Evolutionary conservation across 768 basidiomycete genomes (phyloP).

Genomic region (Pisolithus microcarpus): DNA sequence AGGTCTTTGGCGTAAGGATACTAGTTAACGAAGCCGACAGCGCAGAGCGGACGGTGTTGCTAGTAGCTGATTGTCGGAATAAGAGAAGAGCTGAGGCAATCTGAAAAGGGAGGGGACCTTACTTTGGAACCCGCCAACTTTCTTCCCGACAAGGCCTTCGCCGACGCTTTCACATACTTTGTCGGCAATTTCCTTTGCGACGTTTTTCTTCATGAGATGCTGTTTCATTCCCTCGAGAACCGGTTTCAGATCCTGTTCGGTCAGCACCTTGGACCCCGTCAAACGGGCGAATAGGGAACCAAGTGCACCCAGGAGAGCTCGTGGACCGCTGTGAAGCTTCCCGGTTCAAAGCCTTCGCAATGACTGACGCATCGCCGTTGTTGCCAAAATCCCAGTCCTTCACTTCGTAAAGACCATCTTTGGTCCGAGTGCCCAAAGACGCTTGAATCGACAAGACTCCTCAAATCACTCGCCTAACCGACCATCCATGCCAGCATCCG

Average conservation of each 20-base stretch:
- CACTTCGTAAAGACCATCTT: constrained; percentile 68
- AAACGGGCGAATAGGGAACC: constrained; percentile 77
- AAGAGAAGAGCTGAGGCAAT: neutral
- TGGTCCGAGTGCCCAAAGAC: constrained; percentile 70
- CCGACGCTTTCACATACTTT: constrained; percentile 95
- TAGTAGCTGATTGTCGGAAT: constrained; percentile 53
- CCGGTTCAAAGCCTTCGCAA: constrained; percentile 52
- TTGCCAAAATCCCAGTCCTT: constrained; percentile 77
- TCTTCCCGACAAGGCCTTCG: constrained; percentile 81
- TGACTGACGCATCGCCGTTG: constrained; percentile 40
- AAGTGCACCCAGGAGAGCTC: constrained; percentile 54
- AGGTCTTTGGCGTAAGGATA: constrained; percentile 93
- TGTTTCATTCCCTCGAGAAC: constrained; percentile 93
- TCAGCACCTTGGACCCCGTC: constrained; percentile 79
- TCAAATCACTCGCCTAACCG: constrained; percentile 41
- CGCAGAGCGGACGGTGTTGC: constrained; percentile 73
- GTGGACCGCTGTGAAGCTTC: constrained; percentile 30
- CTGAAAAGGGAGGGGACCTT: constrained; percentile 21
- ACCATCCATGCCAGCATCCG: constrained; percentile 27
- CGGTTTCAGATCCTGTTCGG: constrained; percentile 76
- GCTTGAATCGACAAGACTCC: constrained; percentile 59
- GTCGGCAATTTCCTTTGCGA: constrained; percentile 91
- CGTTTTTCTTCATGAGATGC: constrained; percentile 98
- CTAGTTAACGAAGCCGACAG: constrained; percentile 83
- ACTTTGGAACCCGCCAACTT: constrained; percentile 88